Base-by-base conservation (phyloP, 805 yeast species). In the Kodamaea nitidulidarum region DNA sequence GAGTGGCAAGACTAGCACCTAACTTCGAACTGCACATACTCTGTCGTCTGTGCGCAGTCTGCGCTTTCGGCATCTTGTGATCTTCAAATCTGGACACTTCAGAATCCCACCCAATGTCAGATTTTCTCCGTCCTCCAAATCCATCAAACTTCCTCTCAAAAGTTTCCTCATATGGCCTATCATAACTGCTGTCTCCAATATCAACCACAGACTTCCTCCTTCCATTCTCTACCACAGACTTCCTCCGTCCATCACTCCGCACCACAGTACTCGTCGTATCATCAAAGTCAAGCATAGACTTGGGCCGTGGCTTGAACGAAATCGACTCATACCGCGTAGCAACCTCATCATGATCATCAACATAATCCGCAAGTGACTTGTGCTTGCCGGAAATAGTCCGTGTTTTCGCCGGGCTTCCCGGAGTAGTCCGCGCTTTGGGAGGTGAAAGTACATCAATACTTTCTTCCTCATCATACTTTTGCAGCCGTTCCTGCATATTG, bases 321-420 rank as follows among this genome's bases (percentile, higher is more conserved):
- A 63, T 58, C 10, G 67, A 56, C n/a, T 57, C 61, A 40, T 60
- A 58, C 25, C 73, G 44, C 2, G 63, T 58, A 1, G 73, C 72
- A 4, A 57, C 55, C 40, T 68, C 73, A 16, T 51, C 40, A 27
- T 50, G 51, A 37, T 68, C 73, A 37, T 67, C 61, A 20, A 61
- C 60, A 27, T 42, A 60, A 31, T 65, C 67, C 2, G 65, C 56
- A 10, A 55, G 50, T 1, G 60, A 50, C 32, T 37, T 35, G 17
- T 36, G 41, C 9, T 28, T 31, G 18, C 35, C 43, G 15, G 31
- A 27, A 27, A 14, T 16, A 6, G 16, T 14, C 5, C 31, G 15
- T 5, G 4, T 10, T n/a, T 26, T 20, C 30, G 33, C 15, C 18
- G 46, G 29, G 5, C n/a, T 25, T 25, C 12, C 27, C 11, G 27